phyloP scores from a whole-genome alignment of 805 yeast genomes.

The Wickerhamomyces ciferrii region DNA sequence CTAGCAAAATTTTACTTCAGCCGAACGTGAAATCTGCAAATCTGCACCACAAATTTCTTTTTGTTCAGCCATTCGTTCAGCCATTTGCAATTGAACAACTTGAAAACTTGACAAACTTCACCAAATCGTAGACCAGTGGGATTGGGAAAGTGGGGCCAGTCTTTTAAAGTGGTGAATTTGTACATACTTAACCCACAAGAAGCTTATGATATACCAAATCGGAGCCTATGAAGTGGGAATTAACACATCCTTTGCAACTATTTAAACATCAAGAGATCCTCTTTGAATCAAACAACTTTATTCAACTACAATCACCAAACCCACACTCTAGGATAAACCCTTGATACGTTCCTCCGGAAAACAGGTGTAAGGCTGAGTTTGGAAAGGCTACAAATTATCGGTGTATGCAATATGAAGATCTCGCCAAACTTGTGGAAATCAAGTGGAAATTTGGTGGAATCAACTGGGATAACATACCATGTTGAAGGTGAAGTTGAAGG shows the following conservation, averaged over 20 bases:
- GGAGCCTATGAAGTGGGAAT: no score
- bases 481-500: neutral
- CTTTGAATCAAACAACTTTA: no score
- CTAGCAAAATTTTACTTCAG: neutral
- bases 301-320: no score
- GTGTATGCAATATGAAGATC: constrained; percentile 1
- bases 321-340: no score
- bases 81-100: neutral
- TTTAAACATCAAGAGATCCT: no score
- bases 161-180: no score
- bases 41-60: neutral
- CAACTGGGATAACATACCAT: neutral
- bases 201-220: no score
- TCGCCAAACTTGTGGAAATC: neutral
- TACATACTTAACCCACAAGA: no score
- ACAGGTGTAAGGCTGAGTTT: neutral
- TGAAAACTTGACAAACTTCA: no score
- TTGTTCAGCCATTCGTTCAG: neutral
- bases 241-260: no score
- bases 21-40: neutral
- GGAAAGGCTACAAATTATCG: neutral
- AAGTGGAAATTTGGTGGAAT: neutral
- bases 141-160: no score
- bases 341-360: neutral
- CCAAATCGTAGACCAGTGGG: no score